Conservation (phyloP, 768 basidiomycete genomes). For the Leccinellum luteum region DNA sequence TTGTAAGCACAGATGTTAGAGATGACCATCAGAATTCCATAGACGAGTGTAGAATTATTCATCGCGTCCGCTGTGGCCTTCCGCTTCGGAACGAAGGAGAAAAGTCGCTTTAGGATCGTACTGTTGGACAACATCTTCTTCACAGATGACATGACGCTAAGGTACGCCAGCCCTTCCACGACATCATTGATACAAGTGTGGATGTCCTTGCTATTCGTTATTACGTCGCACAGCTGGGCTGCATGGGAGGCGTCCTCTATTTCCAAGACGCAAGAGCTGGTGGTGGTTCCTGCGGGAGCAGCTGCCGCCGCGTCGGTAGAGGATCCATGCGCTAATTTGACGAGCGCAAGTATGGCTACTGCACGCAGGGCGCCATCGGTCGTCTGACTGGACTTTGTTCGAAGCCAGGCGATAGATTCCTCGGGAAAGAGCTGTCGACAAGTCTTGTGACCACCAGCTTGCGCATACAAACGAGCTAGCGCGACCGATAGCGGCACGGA, state of each 20-base stretch:
- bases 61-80: conserved; percentile 34
- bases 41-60: conserved; percentile 56
- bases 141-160: conserved; percentile 59
- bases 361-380: conserved; percentile 49
- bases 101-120: conserved; percentile 55
- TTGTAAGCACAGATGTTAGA: conserved; percentile 71
- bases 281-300: conserved; percentile 13
- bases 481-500: conserved; percentile 49
- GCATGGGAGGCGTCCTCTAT: conserved; percentile 46
- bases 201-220: conserved; percentile 39
- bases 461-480: conserved; percentile 71
- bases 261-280: conserved; percentile 3
- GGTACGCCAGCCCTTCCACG: conserved; percentile 84
- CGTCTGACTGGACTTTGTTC: conserved; percentile 49
- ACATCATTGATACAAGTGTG: conserved; percentile 54
- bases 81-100: conserved; percentile 53
- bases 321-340: conserved; percentile 70
- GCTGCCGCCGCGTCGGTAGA: conserved; percentile 39
- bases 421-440: conserved; percentile 63
- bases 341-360: conserved; percentile 68
- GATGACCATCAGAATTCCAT: conserved; percentile 75
- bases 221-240: conserved; percentile 54
- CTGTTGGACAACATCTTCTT: conserved; percentile 63
- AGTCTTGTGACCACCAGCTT: conserved; percentile 70
- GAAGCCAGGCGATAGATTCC: conserved; percentile 66